Percentiles rank a stretch among this genome's conserved stretches.
Evolutionary conservation across 2,329 filamentous ascomycete species (phyloP).

Genomic region (Fusarium torreyae): DNA sequence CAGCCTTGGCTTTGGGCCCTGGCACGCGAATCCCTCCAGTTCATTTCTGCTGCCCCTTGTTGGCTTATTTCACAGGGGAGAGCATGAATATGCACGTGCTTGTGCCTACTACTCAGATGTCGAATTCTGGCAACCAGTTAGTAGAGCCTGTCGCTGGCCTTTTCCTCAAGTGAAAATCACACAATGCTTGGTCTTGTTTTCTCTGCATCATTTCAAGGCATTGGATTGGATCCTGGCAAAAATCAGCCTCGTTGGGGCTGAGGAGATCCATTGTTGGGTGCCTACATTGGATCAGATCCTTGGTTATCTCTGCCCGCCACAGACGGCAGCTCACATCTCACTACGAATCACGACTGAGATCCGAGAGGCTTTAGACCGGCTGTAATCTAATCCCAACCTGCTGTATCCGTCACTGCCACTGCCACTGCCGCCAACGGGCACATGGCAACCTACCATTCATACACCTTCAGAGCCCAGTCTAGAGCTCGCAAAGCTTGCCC

Average conservation of each 20-base stretch:
- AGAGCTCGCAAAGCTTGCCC: conserved; percentile 4
- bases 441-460: conserved; percentile 28
- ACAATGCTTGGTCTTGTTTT: conserved; percentile 9
- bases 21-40: conserved; percentile 31
- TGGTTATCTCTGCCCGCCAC: conserved; percentile 27
- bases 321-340: conserved; percentile 25
- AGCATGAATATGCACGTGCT: conserved; percentile 17
- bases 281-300: conserved; percentile 22
- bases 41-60: conserved; percentile 26
- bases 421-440: conserved; percentile 17
- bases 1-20: conserved; percentile 19
- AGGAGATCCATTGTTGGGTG: conserved; percentile 6
- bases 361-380: conserved; percentile 16
- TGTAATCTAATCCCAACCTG: not conserved
- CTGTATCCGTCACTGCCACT: not conserved
- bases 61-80: conserved; percentile 18
- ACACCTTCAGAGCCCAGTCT: not conserved
- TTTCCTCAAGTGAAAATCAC: not conserved
- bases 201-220: conserved; percentile 12
- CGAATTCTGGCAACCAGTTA: not conserved
- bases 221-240: conserved; percentile 1
- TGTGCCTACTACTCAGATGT: not conserved
- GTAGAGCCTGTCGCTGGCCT: not conserved
- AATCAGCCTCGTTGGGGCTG: conserved; percentile 42
- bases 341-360: conserved; percentile 31